phyloP scores from a whole-genome alignment of 345 rosid genomes.

The Eutrema heterophyllum region DNA sequence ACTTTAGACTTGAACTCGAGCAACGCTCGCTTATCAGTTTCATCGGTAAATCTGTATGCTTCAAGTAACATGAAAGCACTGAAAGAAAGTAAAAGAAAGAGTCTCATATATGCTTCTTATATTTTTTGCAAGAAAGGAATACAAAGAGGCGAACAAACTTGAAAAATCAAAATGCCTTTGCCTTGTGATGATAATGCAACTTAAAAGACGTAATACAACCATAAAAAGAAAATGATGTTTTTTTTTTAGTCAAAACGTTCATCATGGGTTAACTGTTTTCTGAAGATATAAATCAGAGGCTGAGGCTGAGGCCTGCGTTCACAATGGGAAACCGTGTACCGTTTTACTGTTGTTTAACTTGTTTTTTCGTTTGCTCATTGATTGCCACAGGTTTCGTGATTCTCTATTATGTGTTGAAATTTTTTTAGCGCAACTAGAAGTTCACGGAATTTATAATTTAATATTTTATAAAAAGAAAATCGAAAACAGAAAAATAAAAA shows the following conservation, averaged over 20 bases:
- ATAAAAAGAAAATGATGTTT: background rate
- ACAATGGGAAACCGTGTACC: background rate
- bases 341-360: too few relatives aligned
- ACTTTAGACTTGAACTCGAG: constrained; percentile 8
- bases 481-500: too few relatives aligned
- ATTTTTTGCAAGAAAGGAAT: background rate
- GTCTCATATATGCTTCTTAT: background rate
- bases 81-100: background rate
- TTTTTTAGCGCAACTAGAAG: too few relatives aligned
- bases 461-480: too few relatives aligned
- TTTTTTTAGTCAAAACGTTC: background rate
- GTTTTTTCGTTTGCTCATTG: too few relatives aligned
- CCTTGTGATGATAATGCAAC: background rate
- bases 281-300: background rate
- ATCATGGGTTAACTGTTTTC: background rate
- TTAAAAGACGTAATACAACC: background rate
- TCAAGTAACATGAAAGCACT: background rate
- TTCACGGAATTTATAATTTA: too few relatives aligned
- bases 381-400: too few relatives aligned
- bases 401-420: too few relatives aligned
- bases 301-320: background rate
- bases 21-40: constrained; percentile 10
- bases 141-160: background rate
- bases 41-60: background rate
- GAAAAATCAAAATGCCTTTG: background rate